Base-by-base conservation (phyloP, 139 green algal genomes). In the Ettlia oleoabundans region DNA sequence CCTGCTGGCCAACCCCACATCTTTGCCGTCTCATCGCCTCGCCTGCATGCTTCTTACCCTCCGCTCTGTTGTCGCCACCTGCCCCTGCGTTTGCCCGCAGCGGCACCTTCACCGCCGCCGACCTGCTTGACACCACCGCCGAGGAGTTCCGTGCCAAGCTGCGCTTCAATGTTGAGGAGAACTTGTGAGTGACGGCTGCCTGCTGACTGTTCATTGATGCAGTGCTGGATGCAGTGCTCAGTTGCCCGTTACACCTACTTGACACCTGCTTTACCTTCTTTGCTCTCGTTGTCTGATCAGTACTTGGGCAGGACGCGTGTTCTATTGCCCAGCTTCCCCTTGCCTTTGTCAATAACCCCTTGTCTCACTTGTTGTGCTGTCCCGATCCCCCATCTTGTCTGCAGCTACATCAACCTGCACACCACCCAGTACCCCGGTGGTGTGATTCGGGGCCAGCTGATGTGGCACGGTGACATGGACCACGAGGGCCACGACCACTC, bases 351-450 rank as follows among this genome's bases (percentile, higher is more conserved):
- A n/a, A n/a, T n/a, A n/a, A n/a, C n/a, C n/a, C n/a, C n/a, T n/a
- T n/a, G n/a, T n/a, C n/a, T n/a, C n/a, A n/a, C n/a, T n/a, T n/a
- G n/a, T n/a, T n/a, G n/a, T n/a, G n/a, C n/a, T n/a, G n/a, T n/a
- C n/a, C n/a, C n/a, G n/a, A n/a, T n/a, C n/a, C n/a, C n/a, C n/a
- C n/a, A n/a, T n/a, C n/a, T n/a, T 41, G 22, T 41, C 4, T 70
- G 62, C 62, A 81, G 62, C 61, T 81, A 81, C 74, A 21, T 83
- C 4, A 83, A 83, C 52, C 28, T 83, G 18, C 76, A 83, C 35
- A 83, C 58, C 55, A 37, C 22, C 4, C 58, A 21, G 1, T 75
- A 42, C 40, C 78, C 78, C 15, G 78, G 30, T 38, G 62, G 62
- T 22, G 78, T 38, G 26, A 72, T 77, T 55, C 69, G 76, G 35